Base-by-base conservation (phyloP, 371 early-diverging fungal species). In the Umbelopsis sp. region DNA sequence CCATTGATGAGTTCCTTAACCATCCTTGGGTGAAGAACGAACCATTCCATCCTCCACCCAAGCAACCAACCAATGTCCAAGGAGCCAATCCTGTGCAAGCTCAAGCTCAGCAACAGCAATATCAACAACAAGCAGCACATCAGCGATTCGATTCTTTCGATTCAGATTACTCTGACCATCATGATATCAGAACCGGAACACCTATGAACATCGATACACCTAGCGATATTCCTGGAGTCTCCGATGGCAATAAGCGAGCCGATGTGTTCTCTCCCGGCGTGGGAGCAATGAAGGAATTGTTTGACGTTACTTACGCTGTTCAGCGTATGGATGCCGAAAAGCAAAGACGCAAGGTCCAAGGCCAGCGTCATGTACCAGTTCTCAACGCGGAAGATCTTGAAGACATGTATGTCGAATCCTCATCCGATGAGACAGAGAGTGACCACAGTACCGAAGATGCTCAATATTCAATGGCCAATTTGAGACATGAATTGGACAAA, bases 1-100 rank as follows among this genome's bases (percentile, higher is more conserved):
- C 82, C 20, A 87, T 89, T 41, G 78, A 82, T 38, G 79, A 82
- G 38, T 89, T 95, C 75, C 81, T 97, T 69, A 78, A 82, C 4
- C 94, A 95, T 71, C 93, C 94, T 25, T 97, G 96, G 96, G 82
- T 92, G 64, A 66, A 72, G 10, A 72, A 74, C 32, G 57, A 80
- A 65, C 57, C 57, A 18, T 57, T 57, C 16, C 22, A 57, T 18
- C 7, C 12, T 41, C 35, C 14, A 5, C 57, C 57, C 29, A 29
- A 14, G 18, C 16, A 29, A 18, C 57, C 18, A 3, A 18, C 14
- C 14, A 18, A 24, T 35, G 9, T 11, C 2, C 57, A 14, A 35
- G 57, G 57, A 0, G 12, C 10, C 0, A 57, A 37, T 35, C 57
- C 57, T 18, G 2, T 35, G 18, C 48, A 48, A 48, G 16, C 48